Base-by-base conservation (phyloP, 2,329 filamentous ascomycete genomes). In the Curvularia verruculosa region DNA sequence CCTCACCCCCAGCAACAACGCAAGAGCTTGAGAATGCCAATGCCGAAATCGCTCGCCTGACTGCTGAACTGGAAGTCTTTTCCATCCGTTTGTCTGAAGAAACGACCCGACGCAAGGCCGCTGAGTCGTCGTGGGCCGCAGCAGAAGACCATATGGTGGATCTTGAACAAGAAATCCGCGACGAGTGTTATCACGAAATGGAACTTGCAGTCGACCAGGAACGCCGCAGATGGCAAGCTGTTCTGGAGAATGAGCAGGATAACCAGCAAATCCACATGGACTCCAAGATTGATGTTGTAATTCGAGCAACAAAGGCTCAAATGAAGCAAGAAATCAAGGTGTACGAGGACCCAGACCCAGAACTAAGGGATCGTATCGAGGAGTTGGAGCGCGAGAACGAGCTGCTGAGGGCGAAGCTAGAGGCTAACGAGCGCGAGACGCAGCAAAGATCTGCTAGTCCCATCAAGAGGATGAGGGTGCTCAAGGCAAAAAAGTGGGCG, bases 141-240 rank as follows among this genome's bases (percentile, higher is more conserved):
- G 87, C 84, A 1, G 84, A 87, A 70, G 81, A 83, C 50, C 81
- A 80, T 65, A 82, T 90, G 77, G 85, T 91, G 41, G 87, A 91
- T 77, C 83, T 96, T 12, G 95, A 99, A 73, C 87, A 90, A 66
- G 88, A 89, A 5, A 86, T 98, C 28, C 88, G 95, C 21, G 94
- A 97, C 70, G 94, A 98, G 65, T 94, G 93, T 67, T 93, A 88
- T 65, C 82, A 80, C 2, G 95, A 97, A 70, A 96, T 96, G 80
- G 95, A 99, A 70, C 81, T 85, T 57, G 85, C 87, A 10, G 83
- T 97, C 45, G 85, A 87, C 19, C 79, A 88, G 12, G 92, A 97
- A 74, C 85, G 91, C 74, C 83, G 85, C 9, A 83, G 91, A n/a
- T 97, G 92, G 90, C 89, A 94, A 72, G 85, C 84, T 0, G 89